Evolutionary conservation across 306 rosid genomes (phyloP).

Genomic region (Quercus engelmannii): DNA sequence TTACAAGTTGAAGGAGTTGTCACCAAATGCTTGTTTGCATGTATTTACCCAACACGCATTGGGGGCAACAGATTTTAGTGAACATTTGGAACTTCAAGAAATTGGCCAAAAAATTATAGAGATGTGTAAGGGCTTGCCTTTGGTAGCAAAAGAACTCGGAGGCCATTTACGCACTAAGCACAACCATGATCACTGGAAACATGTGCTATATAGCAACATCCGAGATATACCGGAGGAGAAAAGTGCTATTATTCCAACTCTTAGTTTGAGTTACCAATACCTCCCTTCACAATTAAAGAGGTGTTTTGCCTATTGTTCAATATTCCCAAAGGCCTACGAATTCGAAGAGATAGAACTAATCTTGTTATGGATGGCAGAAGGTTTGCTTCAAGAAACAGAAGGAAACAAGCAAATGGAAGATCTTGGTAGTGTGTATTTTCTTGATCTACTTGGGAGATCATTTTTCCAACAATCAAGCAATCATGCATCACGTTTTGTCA

Average conservation of each 20-base stretch:
- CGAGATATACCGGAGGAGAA: not conserved
- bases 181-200: not conserved
- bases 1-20: not conserved
- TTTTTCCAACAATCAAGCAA: not conserved
- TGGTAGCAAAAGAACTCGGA: not conserved
- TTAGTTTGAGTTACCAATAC: constrained; percentile 2
- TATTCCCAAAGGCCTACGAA: not conserved
- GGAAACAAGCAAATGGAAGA: not conserved
- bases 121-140: not conserved
- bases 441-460: not conserved
- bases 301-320: not conserved
- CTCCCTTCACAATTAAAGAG: not conserved
- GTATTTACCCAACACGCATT: not conserved
- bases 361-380: not conserved
- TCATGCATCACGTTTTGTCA: not conserved
- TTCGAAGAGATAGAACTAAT: not conserved
- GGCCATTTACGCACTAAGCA: not conserved
- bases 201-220: not conserved
- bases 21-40: not conserved
- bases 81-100: no score
- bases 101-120: no score
- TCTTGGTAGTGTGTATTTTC: not conserved
- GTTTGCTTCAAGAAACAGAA: not conserved
- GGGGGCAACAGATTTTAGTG: not conserved
- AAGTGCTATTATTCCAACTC: not conserved